Percentiles rank a stretch among this genome's conserved stretches.
Evolutionary conservation across 2,329 filamentous ascomycete genomes (phyloP).

Genomic region (Stagonosporopsis vannaccii): DNA sequence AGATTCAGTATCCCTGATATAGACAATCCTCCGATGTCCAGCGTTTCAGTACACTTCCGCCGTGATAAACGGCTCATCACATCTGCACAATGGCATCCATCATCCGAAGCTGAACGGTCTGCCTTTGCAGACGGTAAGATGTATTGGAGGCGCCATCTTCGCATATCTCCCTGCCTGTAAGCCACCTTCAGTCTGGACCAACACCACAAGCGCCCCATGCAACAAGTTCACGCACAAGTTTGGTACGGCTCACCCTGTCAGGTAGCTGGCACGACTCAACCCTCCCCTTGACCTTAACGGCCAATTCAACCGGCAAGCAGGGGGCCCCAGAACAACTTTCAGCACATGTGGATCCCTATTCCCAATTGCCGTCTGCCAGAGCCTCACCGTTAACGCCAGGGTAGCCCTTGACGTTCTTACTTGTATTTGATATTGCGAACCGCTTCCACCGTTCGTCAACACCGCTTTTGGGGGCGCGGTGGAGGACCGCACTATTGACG

Average conservation of each 20-base stretch:
- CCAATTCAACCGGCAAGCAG: not conserved
- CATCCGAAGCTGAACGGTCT: not conserved
- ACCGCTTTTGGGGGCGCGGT: not conserved
- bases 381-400: not conserved
- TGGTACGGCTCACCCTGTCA: not conserved
- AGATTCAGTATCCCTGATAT: not conserved
- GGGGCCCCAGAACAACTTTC: too few relatives aligned
- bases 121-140: not conserved
- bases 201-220: not conserved
- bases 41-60: not conserved
- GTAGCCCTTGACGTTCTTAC: not conserved
- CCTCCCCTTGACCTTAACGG: not conserved
- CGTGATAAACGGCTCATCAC: not conserved
- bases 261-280: slow-evolving; percentile 1
- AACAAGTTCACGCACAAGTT: not conserved
- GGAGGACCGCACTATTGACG: not conserved
- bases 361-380: not conserved
- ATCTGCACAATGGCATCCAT: not conserved
- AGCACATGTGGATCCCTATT: too few relatives aligned
- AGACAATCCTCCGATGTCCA: not conserved
- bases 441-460: not conserved
- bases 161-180: not conserved
- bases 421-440: not conserved
- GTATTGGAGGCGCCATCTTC: not conserved
- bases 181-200: not conserved